Evolutionary conservation across 805 yeast species (phyloP).

Genomic region (Vanderwaltozyma verrucispora): DNA sequence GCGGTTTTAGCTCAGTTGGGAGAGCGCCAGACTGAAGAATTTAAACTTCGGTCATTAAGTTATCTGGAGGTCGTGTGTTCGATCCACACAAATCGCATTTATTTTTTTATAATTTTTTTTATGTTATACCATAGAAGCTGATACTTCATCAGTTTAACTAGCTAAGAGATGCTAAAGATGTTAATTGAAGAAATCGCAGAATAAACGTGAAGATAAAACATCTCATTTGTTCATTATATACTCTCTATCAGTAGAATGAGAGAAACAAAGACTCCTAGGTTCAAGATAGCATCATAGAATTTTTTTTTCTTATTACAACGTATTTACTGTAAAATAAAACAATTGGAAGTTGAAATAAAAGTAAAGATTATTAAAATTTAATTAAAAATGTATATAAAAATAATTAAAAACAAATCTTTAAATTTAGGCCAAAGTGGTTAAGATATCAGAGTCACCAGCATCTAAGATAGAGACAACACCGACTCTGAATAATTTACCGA

Average conservation of each 20-base stretch:
- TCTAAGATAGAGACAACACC: conserved; percentile 94
- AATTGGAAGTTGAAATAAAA: too few relatives aligned
- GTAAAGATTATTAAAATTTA: not conserved
- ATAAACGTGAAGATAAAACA: too few relatives aligned
- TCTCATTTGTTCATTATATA: too few relatives aligned
- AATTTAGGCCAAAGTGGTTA: conserved; percentile 44
- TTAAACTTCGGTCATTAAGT: conserved; percentile 16
- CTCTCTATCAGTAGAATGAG: too few relatives aligned
- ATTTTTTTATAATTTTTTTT: conserved; percentile 8
- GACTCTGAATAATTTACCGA: conserved; percentile 99
- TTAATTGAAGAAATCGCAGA: too few relatives aligned
- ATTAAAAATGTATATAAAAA: conserved; percentile 3
- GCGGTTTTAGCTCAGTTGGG: conserved; percentile 38
- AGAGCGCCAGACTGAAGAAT: conserved; percentile 36
- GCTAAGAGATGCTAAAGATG: too few relatives aligned
- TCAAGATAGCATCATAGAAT: too few relatives aligned
- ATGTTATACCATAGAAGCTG: too few relatives aligned
- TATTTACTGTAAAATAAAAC: too few relatives aligned
- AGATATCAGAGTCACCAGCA: conserved; percentile 99
- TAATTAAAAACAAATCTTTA: conserved; percentile 9
- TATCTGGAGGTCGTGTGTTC: conserved; percentile 77
- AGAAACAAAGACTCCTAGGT: too few relatives aligned
- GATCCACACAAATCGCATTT: conserved; percentile 65
- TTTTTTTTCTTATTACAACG: too few relatives aligned
- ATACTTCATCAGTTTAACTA: too few relatives aligned